Conservation (phyloP, 192 early-diverging fungal genomes). For the Piromyces finnis region DNA sequence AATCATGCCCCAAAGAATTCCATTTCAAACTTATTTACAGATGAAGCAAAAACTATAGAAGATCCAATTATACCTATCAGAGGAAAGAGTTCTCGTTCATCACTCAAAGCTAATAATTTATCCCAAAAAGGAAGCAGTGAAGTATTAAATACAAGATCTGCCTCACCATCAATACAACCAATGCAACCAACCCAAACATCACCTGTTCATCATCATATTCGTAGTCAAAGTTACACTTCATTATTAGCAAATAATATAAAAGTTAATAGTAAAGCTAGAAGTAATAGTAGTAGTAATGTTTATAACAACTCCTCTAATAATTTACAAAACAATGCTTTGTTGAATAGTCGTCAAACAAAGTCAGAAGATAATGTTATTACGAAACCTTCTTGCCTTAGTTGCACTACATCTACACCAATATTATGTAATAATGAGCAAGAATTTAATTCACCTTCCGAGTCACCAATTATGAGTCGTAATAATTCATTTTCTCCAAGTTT, state of each 20-base stretch:
- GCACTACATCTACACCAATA: background rate
- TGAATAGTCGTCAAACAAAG: background rate
- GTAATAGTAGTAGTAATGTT: background rate
- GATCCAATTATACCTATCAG: background rate
- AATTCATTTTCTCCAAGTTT: background rate
- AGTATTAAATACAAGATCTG: background rate
- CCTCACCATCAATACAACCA: background rate
- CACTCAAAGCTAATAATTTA: background rate
- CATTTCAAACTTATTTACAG: background rate
- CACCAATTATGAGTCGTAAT: background rate
- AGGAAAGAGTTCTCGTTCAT: background rate
- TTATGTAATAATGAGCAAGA: background rate
- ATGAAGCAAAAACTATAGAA: background rate
- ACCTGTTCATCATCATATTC: background rate
- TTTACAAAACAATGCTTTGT: background rate
- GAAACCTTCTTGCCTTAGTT: background rate
- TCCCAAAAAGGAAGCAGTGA: background rate
- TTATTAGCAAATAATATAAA: background rate
- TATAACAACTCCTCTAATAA: background rate
- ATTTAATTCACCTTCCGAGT: background rate
- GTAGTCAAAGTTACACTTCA: background rate
- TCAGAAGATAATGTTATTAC: background rate
- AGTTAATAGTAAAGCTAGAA: background rate
- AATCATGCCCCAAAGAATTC: background rate
- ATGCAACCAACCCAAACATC: background rate